A percentile compares a stretch with the other conserved stretches of the same genome.
Conservation (phyloP, 2,329 filamentous ascomycete species). For the Xylogone sp. region DNA sequence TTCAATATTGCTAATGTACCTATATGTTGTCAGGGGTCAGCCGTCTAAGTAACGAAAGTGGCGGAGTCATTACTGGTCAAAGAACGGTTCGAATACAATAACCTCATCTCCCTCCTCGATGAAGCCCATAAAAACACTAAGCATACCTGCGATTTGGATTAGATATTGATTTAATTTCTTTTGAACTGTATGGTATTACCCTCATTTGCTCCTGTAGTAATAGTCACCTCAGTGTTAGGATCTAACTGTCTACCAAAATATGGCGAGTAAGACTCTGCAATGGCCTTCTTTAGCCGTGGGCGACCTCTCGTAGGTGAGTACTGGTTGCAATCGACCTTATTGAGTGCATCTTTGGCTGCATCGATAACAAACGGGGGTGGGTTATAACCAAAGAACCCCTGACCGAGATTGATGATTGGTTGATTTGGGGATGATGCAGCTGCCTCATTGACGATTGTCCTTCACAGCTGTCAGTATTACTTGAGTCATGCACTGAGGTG, state of each 20-base stretch:
- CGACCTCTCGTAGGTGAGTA: slow-evolving; percentile 95
- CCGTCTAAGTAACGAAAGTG: not conserved
- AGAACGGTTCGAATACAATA: slow-evolving; percentile 97
- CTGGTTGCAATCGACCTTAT: slow-evolving; percentile 95
- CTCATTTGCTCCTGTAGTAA: slow-evolving; percentile 90
- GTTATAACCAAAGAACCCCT: slow-evolving; percentile 87
- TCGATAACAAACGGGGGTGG: slow-evolving; percentile 86
- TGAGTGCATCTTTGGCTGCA: slow-evolving; percentile 84
- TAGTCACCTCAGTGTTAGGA: slow-evolving; percentile 88
- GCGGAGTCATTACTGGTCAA: slow-evolving; percentile 69
- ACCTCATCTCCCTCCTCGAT: slow-evolving; percentile 93
- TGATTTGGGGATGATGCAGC: slow-evolving; percentile 59
- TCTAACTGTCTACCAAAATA: slow-evolving; percentile 79
- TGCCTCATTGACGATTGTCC: slow-evolving; percentile 65
- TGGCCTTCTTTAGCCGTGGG: slow-evolving; percentile 85
- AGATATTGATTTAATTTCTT: slow-evolving; percentile 3
- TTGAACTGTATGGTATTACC: slow-evolving; percentile 32
- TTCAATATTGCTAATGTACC: slow-evolving; percentile 95
- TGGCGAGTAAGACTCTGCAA: slow-evolving; percentile 88
- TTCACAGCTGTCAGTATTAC: slow-evolving; percentile 25
- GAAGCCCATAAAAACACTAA: slow-evolving; percentile 97
- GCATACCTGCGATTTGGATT: slow-evolving; percentile 59
- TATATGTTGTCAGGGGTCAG: slow-evolving; percentile 23
- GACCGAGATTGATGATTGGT: slow-evolving; percentile 62
- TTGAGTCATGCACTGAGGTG: not conserved